These are phyloP conservation scores for Solanum virginianum DNA, from an alignment of 257 asterid species.

Conservation along the genomic window DNA sequence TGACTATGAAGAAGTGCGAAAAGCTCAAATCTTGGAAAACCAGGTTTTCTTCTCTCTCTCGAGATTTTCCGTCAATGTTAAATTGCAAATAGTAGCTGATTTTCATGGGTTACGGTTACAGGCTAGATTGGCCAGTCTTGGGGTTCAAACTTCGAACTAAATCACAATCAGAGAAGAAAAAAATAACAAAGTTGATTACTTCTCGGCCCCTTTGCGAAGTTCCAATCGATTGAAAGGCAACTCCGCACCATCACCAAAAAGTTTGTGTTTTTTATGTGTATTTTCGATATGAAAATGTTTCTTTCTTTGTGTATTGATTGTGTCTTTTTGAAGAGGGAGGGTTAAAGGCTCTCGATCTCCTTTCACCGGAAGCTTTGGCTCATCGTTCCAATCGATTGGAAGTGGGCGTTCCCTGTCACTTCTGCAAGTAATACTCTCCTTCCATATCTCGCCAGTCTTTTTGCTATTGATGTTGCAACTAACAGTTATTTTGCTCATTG, in stretches of 20 bases:
- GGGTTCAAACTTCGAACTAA: background rate
- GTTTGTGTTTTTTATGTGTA: constrained; percentile 1
- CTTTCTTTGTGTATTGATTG: background rate
- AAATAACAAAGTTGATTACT: background rate
- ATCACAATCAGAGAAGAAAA: background rate
- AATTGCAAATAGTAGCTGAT: background rate
- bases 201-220: constrained; percentile 3
- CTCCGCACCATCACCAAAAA: constrained; percentile 16
- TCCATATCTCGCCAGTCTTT: background rate
- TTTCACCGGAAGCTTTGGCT: constrained; percentile 36
- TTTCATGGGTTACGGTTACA: background rate
- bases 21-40: constrained; percentile 30
- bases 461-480: background rate
- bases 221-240: constrained; percentile 12
- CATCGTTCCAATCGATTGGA: constrained; percentile 36
- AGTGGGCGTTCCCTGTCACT: constrained; percentile 75
- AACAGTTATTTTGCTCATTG: background rate
- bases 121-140: background rate
- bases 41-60: background rate
- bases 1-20: constrained; percentile 47
- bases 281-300: background rate
- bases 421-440: constrained; percentile 44
- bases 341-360: no score
- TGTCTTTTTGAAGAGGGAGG: constrained; percentile 8
- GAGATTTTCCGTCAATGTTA: background rate